Evolutionary conservation across 2,329 filamentous ascomycete species (phyloP), one percentile per base, ranked within the genome.

Genomic region (Claviceps quebecensis): DNA sequence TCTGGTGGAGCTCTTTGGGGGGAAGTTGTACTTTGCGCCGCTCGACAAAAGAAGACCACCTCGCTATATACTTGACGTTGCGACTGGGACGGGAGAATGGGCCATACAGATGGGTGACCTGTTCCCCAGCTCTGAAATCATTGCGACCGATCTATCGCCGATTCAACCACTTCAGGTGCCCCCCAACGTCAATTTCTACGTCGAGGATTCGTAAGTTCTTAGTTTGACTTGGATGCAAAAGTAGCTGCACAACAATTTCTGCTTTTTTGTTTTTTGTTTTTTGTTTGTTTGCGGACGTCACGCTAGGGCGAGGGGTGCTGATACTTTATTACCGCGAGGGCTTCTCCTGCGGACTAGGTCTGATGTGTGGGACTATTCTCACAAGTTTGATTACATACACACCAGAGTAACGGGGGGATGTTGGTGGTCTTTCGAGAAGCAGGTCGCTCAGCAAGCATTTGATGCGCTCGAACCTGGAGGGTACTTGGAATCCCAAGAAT

Each of bases 141-240:
- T 75, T 47, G 83, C 80, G 36, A 83, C 78, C 8, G 83, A 86
- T 58, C 70, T 86, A 5, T 84, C 81, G 1, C 81, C 82, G 1
- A 80, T 85, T 26, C 83, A 86, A 59, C 81, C 82, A 2, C 68
- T 68, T 4, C 71, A 76, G 47, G 81, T 87, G 1, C 84, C 86
- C 0, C 75, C 77, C 17, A 90, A 90, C 55, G 82, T 88, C 14
- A 77, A 80, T 55, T 90, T 90, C 57, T 80, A 80, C 54, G 75
- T 90, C 45, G 84, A 88, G 60, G 84, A 89, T 59, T 67, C 67
- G 64, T 67, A 61, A 57, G 66, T 62, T 17, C n/a, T 17, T 17
- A 1, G 29, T 40, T 40, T 22, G 37, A 4, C 16, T n/a, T 13
- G 17, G 17, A 17, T 17, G 37, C 38, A 14, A 14, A 29, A 45